These are phyloP conservation scores for Suhomyces sp. DNA, from an alignment of 805 yeast genomes.

Conservation along the genomic window DNA sequence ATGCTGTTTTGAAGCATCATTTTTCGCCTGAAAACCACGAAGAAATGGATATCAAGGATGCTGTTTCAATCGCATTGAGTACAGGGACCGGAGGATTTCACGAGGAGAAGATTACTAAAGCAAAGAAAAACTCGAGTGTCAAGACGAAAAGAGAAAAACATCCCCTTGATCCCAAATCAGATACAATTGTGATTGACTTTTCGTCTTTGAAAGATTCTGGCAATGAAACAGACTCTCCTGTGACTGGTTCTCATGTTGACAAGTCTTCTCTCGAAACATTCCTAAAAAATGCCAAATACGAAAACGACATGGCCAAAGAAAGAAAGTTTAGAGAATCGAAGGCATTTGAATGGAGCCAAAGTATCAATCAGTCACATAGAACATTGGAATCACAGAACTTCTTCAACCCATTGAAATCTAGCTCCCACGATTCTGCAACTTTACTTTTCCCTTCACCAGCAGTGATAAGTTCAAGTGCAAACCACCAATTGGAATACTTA, in stretches of 20 bases:
- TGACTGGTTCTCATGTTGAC: no score
- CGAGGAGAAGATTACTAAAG: no score
- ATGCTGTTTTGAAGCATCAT: slow-evolving; percentile 6
- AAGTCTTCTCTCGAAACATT: slow-evolving; percentile 35
- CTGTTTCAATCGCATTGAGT: slow-evolving; percentile 23
- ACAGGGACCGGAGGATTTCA: slow-evolving; percentile 1
- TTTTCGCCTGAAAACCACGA: slow-evolving; percentile 2
- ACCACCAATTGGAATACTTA: slow-evolving; percentile 31
- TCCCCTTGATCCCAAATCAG: no score
- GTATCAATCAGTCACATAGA: slow-evolving; percentile 34
- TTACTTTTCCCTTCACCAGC: slow-evolving; percentile 1
- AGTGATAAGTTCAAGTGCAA: no score
- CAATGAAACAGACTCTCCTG: no score
- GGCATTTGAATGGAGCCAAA: slow-evolving; percentile 54
- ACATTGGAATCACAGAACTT: slow-evolving; percentile 43
- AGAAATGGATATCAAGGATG: slow-evolving; percentile 21
- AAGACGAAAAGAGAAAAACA: no score
- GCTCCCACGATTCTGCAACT: neutral
- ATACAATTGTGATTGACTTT: no score
- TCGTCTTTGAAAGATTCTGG: no score
- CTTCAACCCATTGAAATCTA: slow-evolving; percentile 41
- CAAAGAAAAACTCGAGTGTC: no score
- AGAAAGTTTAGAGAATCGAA: slow-evolving; percentile 45
- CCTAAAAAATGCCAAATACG: slow-evolving; percentile 43
- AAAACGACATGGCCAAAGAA: slow-evolving; percentile 41